Base-by-base conservation (phyloP, 441 rosid species). In the Adansonia grandidieri region DNA sequence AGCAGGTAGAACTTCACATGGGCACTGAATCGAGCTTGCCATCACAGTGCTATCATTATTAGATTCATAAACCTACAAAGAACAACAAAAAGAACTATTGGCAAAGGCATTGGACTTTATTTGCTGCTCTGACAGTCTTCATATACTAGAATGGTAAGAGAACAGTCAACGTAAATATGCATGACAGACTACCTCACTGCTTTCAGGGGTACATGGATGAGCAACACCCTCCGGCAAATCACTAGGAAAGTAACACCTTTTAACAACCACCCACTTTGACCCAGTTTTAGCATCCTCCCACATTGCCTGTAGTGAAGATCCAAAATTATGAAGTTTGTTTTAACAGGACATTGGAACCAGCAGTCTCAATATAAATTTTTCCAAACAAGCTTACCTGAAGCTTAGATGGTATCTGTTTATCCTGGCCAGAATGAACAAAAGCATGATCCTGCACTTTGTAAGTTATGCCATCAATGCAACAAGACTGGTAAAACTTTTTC, bases 181-280 rank as follows among this genome's bases (percentile, higher is more conserved):
- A 72, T 8, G 72, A 78, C 40, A 40, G 69, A 64, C 37, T 64
- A 64, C 69, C 92, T 92, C 97, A 32, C 84, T 83, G 85, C 75
- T 86, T 82, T 90, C 90, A 14, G 91, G 86, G 65, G 86, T 70
- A 81, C 84, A 87, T 63, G 94, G 97, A 75, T 78, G 87, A 73
- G 88, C 89, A 58, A 87, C 93, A 72, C 84, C 88, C 81, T 85
- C 86, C 3, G 92, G 97, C 81, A 92, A 86, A 84, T 90, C 92
- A 71, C 78, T 74, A 19, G 93, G 94, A 83, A 64, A 64, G 69
- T 64, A 64, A 19, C 69, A 64, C 69, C 69, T 64, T 64, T 64
- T 14, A 9, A 88, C 87, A 80, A 72, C 77, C 71, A 91, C 89
- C 91, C 92, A 92, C 86, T 87, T 91, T 74, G 83, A 85, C 45